These are phyloP conservation scores for Alloteropsis angusta DNA, from an alignment of 202 grass and related monocot genomes.

Conservation along the genomic window DNA sequence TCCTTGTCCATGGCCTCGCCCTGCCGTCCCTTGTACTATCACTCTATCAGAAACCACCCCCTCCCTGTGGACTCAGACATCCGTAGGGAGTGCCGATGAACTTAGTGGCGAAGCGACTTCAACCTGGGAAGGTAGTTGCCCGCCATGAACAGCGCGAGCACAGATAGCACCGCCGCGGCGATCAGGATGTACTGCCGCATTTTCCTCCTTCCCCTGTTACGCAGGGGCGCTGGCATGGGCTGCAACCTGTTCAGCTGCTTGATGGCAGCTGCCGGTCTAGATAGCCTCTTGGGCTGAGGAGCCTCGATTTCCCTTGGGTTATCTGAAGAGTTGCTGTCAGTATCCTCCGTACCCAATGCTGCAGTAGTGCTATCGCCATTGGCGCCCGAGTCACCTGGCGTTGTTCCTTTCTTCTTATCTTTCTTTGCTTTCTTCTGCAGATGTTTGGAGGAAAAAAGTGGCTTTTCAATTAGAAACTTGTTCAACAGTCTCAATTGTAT, in stretches of 20 bases:
- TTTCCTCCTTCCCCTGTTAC: constrained; percentile 39
- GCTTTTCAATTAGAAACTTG: neutral
- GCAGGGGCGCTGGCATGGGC: constrained; percentile 45
- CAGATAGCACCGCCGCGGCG: constrained; percentile 14
- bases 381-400: neutral
- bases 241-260: constrained; percentile 70
- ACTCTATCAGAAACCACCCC: too few relatives aligned
- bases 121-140: constrained; percentile 27
- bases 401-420: constrained; percentile 36
- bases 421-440: constrained; percentile 67
- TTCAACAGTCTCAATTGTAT: neutral
- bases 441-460: neutral
- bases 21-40: too few relatives aligned
- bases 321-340: constrained; percentile 27
- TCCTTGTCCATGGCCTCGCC: neutral
- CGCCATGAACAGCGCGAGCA: constrained; percentile 21
- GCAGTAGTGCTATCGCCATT: constrained; percentile 15
- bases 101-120: constrained; percentile 19
- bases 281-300: constrained; percentile 18
- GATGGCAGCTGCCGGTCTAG: constrained; percentile 23
- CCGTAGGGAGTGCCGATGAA: constrained; percentile 1
- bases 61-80: neutral
- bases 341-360: constrained; percentile 10
- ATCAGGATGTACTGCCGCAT: constrained; percentile 32
- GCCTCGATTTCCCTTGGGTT: constrained; percentile 20